phyloP scores from a whole-genome alignment of 371 early-diverging fungal species.

The Mortierella sp. region DNA sequence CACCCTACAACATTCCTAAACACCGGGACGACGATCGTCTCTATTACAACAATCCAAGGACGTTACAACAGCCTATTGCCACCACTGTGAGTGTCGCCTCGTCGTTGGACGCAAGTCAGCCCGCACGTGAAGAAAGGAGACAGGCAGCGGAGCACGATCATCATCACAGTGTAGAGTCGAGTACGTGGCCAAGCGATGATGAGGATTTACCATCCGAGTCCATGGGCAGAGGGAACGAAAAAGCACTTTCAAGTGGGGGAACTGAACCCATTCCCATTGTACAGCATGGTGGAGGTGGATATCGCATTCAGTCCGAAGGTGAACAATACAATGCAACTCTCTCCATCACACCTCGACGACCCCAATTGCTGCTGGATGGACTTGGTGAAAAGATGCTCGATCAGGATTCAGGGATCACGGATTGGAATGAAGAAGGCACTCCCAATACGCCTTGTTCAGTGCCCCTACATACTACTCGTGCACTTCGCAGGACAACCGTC shows the following conservation, averaged over 20 bases:
- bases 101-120: conserved; percentile 1
- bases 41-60: background rate
- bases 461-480: background rate
- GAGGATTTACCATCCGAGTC: conserved; percentile 8
- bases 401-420: background rate
- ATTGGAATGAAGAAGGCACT: conserved; percentile 12
- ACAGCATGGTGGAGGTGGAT: background rate
- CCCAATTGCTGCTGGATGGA: conserved; percentile 4
- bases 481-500: conserved; percentile 32
- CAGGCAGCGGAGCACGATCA: background rate
- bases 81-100: conserved; percentile 2
- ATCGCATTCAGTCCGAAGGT: too few species aligned
- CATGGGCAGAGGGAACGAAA: background rate
- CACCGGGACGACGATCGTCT: conserved; percentile 13
- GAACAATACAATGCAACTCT: background rate
- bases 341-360: background rate
- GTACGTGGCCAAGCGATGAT: conserved; percentile 29
- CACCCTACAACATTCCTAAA: background rate
- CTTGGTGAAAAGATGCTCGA: conserved; percentile 1
- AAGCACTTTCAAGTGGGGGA: background rate
- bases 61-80: conserved; percentile 3
- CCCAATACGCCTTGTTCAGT: background rate
- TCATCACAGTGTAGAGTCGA: background rate
- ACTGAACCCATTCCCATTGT: background rate
- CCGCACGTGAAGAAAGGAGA: background rate